A percentile compares a stretch with the other conserved stretches of the same genome.
Evolutionary conservation across 768 basidiomycete species (phyloP).

Genomic region (Leccinum fibrillosum): DNA sequence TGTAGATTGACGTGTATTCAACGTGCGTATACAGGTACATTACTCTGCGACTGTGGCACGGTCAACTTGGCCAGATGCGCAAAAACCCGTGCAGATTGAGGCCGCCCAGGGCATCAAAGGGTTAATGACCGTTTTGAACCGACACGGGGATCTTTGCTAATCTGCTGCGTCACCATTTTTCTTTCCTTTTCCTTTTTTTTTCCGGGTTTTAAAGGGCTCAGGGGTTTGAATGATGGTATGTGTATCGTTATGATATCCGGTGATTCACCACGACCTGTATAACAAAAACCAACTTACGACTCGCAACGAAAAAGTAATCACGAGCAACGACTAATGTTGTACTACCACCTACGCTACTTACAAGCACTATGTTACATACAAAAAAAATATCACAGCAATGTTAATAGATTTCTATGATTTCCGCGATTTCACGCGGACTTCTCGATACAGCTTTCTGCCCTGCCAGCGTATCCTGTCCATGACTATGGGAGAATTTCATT

Average conservation of each 20-base stretch:
- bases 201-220: not conserved
- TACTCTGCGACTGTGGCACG: slow-evolving; percentile 37
- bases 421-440: slow-evolving; percentile 34
- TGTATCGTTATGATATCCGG: slow-evolving; percentile 18
- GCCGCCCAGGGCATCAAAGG: slow-evolving; percentile 35
- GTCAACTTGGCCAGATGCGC: slow-evolving; percentile 34
- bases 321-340: slow-evolving; percentile 26
- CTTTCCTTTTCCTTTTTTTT: slow-evolving; percentile 10
- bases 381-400: slow-evolving; percentile 5
- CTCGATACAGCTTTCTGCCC: slow-evolving; percentile 70
- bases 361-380: slow-evolving; percentile 7
- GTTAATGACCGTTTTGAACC: slow-evolving; percentile 36
- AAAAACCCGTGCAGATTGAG: slow-evolving; percentile 34
- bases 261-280: slow-evolving; percentile 11
- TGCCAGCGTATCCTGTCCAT: slow-evolving; percentile 91
- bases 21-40: slow-evolving; percentile 26
- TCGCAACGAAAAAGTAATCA: slow-evolving; percentile 10
- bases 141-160: slow-evolving; percentile 28
- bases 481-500: slow-evolving; percentile 51
- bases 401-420: slow-evolving; percentile 8
- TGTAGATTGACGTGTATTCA: slow-evolving; percentile 9
- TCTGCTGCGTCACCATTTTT: not conserved
- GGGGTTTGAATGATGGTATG: slow-evolving; percentile 18
- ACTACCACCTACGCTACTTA: slow-evolving; percentile 26
- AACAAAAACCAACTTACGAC: slow-evolving; percentile 14